These are phyloP conservation scores for Debaryomyces subglobosus DNA, from an alignment of 1,139 yeast genomes.

Conservation along the genomic window DNA sequence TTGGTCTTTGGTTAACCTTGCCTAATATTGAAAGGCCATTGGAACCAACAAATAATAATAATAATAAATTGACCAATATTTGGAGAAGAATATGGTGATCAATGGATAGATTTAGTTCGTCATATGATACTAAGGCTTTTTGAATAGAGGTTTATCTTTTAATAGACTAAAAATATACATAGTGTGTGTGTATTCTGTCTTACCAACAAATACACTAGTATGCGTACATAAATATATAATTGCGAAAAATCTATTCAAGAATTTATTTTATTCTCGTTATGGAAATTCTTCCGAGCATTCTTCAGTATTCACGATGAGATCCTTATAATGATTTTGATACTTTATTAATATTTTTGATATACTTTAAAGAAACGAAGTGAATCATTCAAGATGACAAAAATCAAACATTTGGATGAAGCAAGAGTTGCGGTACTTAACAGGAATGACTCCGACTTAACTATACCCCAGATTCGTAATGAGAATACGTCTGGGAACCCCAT, in stretches of 20 bases:
- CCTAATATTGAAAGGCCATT: constrained; percentile 41
- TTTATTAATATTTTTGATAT: too few relatives aligned
- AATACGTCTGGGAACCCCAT: not conserved
- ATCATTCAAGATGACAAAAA: not conserved
- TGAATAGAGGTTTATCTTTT: too few relatives aligned
- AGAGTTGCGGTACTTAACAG: constrained; percentile 15
- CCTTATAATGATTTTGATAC: too few relatives aligned
- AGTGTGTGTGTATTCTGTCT: too few relatives aligned
- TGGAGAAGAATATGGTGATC: not conserved
- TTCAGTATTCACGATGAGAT: too few relatives aligned
- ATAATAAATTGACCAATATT: not conserved
- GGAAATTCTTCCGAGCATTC: not conserved
- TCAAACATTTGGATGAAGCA: constrained; percentile 10
- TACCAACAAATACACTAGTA: too few relatives aligned
- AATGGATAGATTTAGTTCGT: too few relatives aligned
- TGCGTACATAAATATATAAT: too few relatives aligned
- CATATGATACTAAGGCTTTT: too few relatives aligned
- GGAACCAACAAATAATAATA: constrained; percentile 4
- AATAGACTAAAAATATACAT: too few relatives aligned
- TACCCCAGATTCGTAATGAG: constrained; percentile 2
- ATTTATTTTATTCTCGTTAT: too few relatives aligned
- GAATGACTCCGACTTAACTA: constrained; percentile 13
- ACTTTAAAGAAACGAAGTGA: not conserved
- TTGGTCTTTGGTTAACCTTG: constrained; percentile 46
- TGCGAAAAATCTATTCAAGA: too few relatives aligned